phyloP scores from a whole-genome alignment of 2,329 filamentous ascomycete genomes.

The Alternaria novae-zelandiae region DNA sequence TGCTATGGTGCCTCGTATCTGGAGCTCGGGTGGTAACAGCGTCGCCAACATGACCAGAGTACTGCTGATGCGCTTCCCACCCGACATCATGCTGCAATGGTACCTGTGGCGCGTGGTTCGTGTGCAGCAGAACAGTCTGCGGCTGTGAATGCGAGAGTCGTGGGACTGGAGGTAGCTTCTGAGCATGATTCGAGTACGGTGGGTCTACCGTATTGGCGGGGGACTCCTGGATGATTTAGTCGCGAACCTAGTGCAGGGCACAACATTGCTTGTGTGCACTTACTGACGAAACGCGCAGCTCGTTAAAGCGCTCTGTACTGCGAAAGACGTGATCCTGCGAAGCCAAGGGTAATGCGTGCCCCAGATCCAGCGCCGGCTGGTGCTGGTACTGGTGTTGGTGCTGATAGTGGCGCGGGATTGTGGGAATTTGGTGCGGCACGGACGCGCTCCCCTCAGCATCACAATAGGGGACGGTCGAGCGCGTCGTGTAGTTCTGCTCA shows the following conservation, averaged over 20 bases:
- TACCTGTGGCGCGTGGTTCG: slow-evolving; percentile 19
- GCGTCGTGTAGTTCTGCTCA: slow-evolving; percentile 25
- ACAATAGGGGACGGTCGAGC: slow-evolving; percentile 25
- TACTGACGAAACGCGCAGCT: slow-evolving; percentile 29
- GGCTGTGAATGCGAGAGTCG: slow-evolving; percentile 26
- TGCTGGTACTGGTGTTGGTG: slow-evolving; percentile 19
- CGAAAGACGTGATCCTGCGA: slow-evolving; percentile 15
- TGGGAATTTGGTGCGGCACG: slow-evolving; percentile 12
- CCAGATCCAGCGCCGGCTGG: slow-evolving; percentile 4
- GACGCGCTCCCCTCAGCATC: slow-evolving; percentile 21
- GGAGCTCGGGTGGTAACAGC: slow-evolving; percentile 15
- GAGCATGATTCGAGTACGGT: slow-evolving; percentile 29
- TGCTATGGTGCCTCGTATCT: slow-evolving; percentile 13
- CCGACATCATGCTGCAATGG: slow-evolving; percentile 21
- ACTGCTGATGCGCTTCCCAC: slow-evolving; percentile 28
- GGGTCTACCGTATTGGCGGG: slow-evolving; percentile 29
- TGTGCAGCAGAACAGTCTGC: slow-evolving; percentile 20
- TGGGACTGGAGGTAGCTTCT: slow-evolving; percentile 28
- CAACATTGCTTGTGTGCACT: slow-evolving; percentile 20
- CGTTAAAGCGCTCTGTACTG: slow-evolving; percentile 23
- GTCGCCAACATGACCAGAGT: slow-evolving; percentile 19
- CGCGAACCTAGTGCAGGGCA: slow-evolving; percentile 16
- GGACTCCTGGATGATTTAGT: slow-evolving; percentile 32
- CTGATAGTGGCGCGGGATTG: slow-evolving; percentile 21
- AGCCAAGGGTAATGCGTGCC: slow-evolving; percentile 9